Evolutionary conservation across 1,284 basidiomycete species (phyloP), one percentile per base, ranked within the genome.

Genomic region (Malassezia japonica): DNA sequence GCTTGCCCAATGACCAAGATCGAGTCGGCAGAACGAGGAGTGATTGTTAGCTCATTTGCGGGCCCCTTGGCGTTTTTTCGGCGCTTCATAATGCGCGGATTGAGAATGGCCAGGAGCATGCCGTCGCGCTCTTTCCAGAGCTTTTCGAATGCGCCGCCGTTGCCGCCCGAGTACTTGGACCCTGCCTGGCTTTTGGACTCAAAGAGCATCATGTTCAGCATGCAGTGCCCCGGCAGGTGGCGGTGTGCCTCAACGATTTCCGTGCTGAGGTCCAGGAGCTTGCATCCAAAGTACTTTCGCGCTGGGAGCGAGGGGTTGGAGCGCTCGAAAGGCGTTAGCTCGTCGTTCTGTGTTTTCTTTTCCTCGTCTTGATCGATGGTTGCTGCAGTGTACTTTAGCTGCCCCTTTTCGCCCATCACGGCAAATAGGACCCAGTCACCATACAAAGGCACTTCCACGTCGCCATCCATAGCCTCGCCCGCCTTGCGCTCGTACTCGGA

Each of bases 391-490:
- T 82, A 78, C 57, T 80, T 81, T 60, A 88, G 75, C 18, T 81
- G 81, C 4, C 85, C 83, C 28, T 87, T 81, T 74, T 90, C 86
- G 4, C 86, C 87, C 20, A 92, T 81, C 6, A 90, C 87, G 1
- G 85, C 87, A 46, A 92, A 85, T 7, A 86, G 85, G 38, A 91
- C 80, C 84, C 85, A 96, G 73, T 96, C 92, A 1, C 86, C 86
- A 5, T 82, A 80, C 4, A 96, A 82, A 2, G 91, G 91, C 0
- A 98, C 80, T 44, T 94, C 87, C 73, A 89, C 91, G 13, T 83
- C 83, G 23, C 63, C 63, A 38, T 61, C 54, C 52, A 47, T 50
- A 9, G 46, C 12, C 6, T 32, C 16, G 21, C 16, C 18, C 6
- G 8, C 13, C 15, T 12, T 20, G 9, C 55, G 34, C 1, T 49